phyloP scores from a whole-genome alignment of 441 rosid genomes.

The Geranium incanum region DNA sequence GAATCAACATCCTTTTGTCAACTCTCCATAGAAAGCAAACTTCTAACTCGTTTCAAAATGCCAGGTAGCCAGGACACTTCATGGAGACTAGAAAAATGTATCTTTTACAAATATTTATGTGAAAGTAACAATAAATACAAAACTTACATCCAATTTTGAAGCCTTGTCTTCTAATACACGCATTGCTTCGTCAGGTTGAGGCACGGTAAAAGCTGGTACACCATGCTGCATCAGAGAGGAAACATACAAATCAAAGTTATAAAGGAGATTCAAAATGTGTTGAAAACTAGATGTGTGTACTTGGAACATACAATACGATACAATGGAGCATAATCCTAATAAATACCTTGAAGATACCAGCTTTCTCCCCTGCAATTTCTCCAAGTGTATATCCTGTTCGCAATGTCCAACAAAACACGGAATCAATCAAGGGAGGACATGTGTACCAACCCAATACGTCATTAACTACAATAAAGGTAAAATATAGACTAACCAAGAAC shows the following conservation, averaged over 20 bases:
- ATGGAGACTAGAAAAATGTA: not conserved
- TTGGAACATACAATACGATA: constrained; percentile 7
- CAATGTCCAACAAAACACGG: constrained; percentile 21
- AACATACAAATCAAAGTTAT: not conserved
- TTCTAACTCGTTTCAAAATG: not conserved
- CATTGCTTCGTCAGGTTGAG: constrained; percentile 97
- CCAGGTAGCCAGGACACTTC: not conserved
- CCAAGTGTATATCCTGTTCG: constrained; percentile 81
- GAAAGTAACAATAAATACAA: not conserved
- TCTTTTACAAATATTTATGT: not conserved
- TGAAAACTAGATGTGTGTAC: constrained; percentile 1
- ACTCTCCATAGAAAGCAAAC: constrained; percentile 10
- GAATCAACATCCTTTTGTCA: constrained; percentile 23
- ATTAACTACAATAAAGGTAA: constrained; percentile 1
- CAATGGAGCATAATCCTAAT: constrained; percentile 11
- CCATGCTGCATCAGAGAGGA: constrained; percentile 43
- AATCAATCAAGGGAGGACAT: not conserved
- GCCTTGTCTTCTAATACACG: constrained; percentile 81
- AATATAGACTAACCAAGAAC: constrained; percentile 74
- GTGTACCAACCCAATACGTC: not conserved
- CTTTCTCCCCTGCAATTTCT: constrained; percentile 94
- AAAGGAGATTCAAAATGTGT: constrained; percentile 5
- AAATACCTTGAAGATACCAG: constrained; percentile 92
- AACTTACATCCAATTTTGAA: constrained; percentile 57
- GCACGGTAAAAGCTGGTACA: constrained; percentile 79